Evolutionary conservation across 805 yeast genomes (phyloP).

Genomic region (Scheffersomyces amazonensis): DNA sequence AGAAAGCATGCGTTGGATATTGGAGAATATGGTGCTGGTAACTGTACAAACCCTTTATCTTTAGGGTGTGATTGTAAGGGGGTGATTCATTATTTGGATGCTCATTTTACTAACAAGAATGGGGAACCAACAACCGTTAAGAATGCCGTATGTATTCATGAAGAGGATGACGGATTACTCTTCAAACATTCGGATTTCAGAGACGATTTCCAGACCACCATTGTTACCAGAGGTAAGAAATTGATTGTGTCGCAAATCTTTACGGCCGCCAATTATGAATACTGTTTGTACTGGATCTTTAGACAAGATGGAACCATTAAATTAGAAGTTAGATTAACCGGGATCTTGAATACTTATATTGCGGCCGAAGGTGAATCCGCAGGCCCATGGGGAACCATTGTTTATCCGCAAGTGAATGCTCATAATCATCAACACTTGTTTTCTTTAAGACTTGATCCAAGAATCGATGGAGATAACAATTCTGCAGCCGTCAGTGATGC

Average conservation of each 20-base stretch:
- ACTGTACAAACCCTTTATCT: constrained; percentile 75
- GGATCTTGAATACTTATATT: constrained; percentile 73
- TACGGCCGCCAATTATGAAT: constrained; percentile 85
- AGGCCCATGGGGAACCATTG: constrained; percentile 79
- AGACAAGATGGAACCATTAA: constrained; percentile 83
- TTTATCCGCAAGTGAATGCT: constrained; percentile 78
- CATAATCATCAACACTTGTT: constrained; percentile 87
- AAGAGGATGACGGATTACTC: constrained; percentile 78
- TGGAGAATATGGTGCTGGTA: constrained; percentile 87
- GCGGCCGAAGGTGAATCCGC: constrained; percentile 62
- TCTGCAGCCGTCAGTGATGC: constrained; percentile 71
- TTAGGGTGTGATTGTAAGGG: constrained; percentile 87
- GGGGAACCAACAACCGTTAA: constrained; percentile 72
- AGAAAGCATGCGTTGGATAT: constrained; percentile 84
- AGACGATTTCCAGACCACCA: constrained; percentile 71
- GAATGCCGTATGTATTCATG: constrained; percentile 81
- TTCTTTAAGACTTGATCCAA: constrained; percentile 73
- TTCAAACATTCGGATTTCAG: constrained; percentile 84
- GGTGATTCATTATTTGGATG: constrained; percentile 78
- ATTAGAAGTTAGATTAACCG: constrained; percentile 76
- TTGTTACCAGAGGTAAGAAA: constrained; percentile 73
- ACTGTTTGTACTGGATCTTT: constrained; percentile 79
- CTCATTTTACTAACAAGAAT: constrained; percentile 63
- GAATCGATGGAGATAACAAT: constrained; percentile 78
- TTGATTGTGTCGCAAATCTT: constrained; percentile 76